These are phyloP conservation scores for Hippophae tibetana DNA, from an alignment of 306 rosid species.

Conservation along the genomic window DNA sequence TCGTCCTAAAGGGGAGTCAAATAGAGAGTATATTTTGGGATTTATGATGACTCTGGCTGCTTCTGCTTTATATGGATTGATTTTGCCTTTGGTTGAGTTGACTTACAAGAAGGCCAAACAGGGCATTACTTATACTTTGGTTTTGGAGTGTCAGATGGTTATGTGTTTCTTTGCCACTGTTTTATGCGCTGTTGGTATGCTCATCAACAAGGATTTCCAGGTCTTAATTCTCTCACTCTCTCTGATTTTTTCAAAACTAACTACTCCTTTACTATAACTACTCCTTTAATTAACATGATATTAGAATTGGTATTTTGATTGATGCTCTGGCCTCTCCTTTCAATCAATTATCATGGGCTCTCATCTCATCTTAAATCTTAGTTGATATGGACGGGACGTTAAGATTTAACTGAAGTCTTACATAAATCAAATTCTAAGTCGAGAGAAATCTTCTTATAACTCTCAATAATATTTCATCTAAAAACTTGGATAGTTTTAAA, in stretches of 20 bases:
- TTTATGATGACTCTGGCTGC: constrained; percentile 63
- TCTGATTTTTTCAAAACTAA: neutral
- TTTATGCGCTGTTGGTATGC: constrained; percentile 64
- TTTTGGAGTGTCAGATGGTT: constrained; percentile 79
- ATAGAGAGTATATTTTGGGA: constrained; percentile 36
- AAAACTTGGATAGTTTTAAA: too few relatives aligned
- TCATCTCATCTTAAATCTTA: too few relatives aligned
- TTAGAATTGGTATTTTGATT: too few relatives aligned
- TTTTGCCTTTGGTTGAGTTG: constrained; percentile 68
- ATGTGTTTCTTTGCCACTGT: constrained; percentile 56
- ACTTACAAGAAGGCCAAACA: constrained; percentile 51
- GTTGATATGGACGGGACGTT: too few relatives aligned
- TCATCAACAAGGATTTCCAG: constrained; percentile 67
- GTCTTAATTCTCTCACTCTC: constrained; percentile 17
- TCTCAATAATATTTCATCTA: too few relatives aligned
- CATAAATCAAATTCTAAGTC: too few relatives aligned
- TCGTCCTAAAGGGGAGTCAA: constrained; percentile 60
- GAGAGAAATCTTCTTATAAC: too few relatives aligned
- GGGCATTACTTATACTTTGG: constrained; percentile 42
- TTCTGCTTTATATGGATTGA: constrained; percentile 55
- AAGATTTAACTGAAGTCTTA: too few relatives aligned
- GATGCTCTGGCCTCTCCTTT: too few relatives aligned
- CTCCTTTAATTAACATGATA: too few relatives aligned
- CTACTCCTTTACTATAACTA: neutral
- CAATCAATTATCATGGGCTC: too few relatives aligned